Evolutionary conservation across 345 rosid species (phyloP), one percentile per base, ranked within the genome.

Genomic region (Salix udensis): DNA sequence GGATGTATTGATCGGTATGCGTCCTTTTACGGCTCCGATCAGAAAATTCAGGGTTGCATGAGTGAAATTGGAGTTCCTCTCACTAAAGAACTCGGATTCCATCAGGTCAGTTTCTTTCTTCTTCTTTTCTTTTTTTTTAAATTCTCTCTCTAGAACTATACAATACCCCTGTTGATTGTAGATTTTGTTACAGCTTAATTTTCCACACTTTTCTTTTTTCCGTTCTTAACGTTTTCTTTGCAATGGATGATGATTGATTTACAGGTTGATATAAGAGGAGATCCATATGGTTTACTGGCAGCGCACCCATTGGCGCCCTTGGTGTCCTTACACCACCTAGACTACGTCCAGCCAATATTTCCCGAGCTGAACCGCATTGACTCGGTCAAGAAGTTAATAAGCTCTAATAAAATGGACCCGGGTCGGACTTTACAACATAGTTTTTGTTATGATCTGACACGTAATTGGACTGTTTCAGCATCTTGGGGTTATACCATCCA

Each of bases 401-500:
- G 68, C 0, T 84, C 94, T 2, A 89, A 90, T 15, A 72, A 81
- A 72, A 65, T 58, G 68, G 98, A 95, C 75, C 96, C 93, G 24
- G 81, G 86, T 79, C 89, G 97, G 82, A 77, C 81, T 55, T 83
- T 95, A 36, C 98, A 95, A 66, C 91, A 88, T 46, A 93, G 88
- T 75, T 88, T 90, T 80, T 93, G 98, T 74, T 83, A 91, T 67
- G 97, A 91, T 83, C 39, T 73, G 39, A 84, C 23, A 21, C 85
- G 90, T 3, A 89, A 87, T 42, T 90, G 96, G 94, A 88, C 93
- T 7, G 74, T 93, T 65, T 93, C 98, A 5, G 86, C 91, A 12
- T 90, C 98, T 0, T 95, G 98, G 98, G 97, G 98, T 2, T 95
- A 91, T 84, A 86, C 91, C 1, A 64, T 90, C 7, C 98, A 91